These are phyloP conservation scores for Aeschynomene evenia DNA, from an alignment of 306 rosid species.

Conservation along the genomic window DNA sequence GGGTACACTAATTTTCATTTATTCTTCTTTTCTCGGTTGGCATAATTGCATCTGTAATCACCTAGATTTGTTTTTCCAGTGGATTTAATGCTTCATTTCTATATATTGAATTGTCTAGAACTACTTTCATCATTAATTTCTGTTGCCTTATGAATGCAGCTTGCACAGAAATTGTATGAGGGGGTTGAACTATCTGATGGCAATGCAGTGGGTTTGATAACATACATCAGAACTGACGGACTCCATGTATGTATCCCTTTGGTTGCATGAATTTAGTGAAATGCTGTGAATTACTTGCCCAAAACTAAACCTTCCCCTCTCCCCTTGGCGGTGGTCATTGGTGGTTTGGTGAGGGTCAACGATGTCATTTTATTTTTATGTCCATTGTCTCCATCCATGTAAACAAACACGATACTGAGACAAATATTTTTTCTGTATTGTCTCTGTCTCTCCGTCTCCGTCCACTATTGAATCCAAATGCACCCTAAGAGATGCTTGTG, in stretches of 20 bases:
- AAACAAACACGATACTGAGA: too few species aligned
- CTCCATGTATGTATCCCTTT: slow-evolving; percentile 74
- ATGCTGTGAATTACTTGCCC: slow-evolving; percentile 11
- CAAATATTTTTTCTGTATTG: too few species aligned
- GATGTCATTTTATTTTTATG: too few species aligned
- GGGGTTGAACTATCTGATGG: slow-evolving; percentile 86
- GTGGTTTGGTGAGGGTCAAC: too few species aligned
- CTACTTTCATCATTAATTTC: slow-evolving; percentile 19
- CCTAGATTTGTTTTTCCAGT: slow-evolving; percentile 15
- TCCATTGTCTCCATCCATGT: too few species aligned
- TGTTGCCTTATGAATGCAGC: slow-evolving; percentile 53
- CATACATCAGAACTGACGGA: slow-evolving; percentile 92
- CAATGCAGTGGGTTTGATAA: slow-evolving; percentile 74
- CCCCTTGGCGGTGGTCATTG: too few species aligned
- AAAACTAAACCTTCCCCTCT: background rate
- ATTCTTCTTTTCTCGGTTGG: slow-evolving; percentile 9
- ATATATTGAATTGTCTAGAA: slow-evolving; percentile 3
- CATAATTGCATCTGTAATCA: slow-evolving; percentile 16
- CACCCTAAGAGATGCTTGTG: background rate
- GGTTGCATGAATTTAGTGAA: slow-evolving; percentile 40
- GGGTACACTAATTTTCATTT: slow-evolving; percentile 49
- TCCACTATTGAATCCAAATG: too few species aligned
- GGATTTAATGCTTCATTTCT: slow-evolving; percentile 7
- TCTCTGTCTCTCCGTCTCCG: too few species aligned
- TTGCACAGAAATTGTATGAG: slow-evolving; percentile 94